phyloP scores from a whole-genome alignment of 768 basidiomycete species.

The Kwoniella heveanensis region DNA sequence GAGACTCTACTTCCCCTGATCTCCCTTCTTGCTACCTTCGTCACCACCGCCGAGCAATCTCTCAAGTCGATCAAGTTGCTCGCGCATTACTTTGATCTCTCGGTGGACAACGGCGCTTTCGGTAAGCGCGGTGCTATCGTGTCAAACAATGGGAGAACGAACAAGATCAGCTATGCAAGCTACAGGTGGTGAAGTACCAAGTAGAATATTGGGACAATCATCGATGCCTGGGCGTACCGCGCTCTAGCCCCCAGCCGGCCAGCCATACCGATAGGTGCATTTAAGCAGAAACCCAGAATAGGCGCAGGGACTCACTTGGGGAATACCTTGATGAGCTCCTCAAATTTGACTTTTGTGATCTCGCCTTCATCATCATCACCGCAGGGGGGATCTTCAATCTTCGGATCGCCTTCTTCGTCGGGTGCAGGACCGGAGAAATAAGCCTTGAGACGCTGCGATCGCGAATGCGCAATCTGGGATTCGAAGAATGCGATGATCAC shows the following conservation, averaged over 20 bases:
- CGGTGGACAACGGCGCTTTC: conserved; percentile 43
- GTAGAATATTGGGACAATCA: no score
- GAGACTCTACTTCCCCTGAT: neutral
- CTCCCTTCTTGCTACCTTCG: neutral
- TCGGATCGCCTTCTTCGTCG: conserved; percentile 52
- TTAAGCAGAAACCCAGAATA: no score
- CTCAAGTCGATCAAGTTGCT: conserved; percentile 48
- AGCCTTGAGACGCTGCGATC: conserved; percentile 28
- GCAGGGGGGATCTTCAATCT: conserved; percentile 70
- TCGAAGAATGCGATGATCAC: conserved; percentile 74
- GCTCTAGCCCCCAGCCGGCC: no score
- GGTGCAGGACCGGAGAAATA: conserved; percentile 42
- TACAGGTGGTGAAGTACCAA: no score
- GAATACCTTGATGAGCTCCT: conserved; percentile 46
- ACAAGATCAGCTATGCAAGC: neutral
- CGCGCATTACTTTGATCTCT: conserved; percentile 40
- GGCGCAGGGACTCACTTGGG: conserved; percentile 55
- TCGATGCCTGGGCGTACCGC: no score
- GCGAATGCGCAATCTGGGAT: conserved; percentile 58
- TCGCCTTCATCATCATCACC: conserved; percentile 73
- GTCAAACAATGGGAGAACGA: neutral
- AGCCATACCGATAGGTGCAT: no score
- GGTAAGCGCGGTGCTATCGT: conserved; percentile 53
- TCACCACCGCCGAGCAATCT: conserved; percentile 18
- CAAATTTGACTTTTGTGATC: conserved; percentile 58